These are phyloP conservation scores for Hamamelis virginiana DNA, from an alignment of 164 flowering plant genomes.

Conservation along the genomic window DNA sequence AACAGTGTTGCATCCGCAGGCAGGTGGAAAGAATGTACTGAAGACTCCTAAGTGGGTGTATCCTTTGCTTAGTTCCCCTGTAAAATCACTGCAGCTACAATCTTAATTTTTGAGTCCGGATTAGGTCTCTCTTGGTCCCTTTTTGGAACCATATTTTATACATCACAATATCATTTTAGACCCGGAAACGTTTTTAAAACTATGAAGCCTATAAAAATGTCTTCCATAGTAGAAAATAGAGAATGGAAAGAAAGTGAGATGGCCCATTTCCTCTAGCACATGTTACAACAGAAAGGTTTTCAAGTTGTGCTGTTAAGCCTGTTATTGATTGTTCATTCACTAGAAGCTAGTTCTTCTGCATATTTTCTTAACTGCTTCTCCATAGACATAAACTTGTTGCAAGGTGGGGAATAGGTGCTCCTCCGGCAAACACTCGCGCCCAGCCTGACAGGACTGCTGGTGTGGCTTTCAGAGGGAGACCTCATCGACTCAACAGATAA, in stretches of 20 bases:
- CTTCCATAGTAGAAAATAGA: too few relatives aligned
- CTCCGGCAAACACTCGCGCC: conserved; percentile 29
- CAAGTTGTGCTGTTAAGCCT: neutral
- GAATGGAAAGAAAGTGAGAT: too few relatives aligned
- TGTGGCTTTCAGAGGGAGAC: conserved; percentile 68
- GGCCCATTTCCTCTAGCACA: too few relatives aligned
- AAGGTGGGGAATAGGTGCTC: conserved; percentile 57
- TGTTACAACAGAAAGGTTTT: too few relatives aligned
- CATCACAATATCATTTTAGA: too few relatives aligned
- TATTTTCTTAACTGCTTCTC: conserved; percentile 25
- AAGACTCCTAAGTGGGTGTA: conserved; percentile 93
- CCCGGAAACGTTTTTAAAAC: too few relatives aligned
- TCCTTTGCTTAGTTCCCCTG: conserved; percentile 47
- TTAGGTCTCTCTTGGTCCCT: too few relatives aligned
- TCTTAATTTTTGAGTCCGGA: too few relatives aligned
- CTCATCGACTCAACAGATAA: conserved; percentile 50
- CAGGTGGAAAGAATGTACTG: conserved; percentile 74
- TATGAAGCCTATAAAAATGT: too few relatives aligned
- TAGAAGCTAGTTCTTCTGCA: neutral
- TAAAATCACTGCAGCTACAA: too few relatives aligned
- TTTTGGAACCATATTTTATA: too few relatives aligned
- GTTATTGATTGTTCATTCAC: too few relatives aligned
- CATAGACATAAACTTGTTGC: conserved; percentile 59
- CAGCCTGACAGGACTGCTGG: conserved; percentile 44
- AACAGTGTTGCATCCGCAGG: conserved; percentile 86